These are phyloP conservation scores for Leucosporidium yakuticum DNA, from an alignment of 768 basidiomycete species.

Conservation along the genomic window DNA sequence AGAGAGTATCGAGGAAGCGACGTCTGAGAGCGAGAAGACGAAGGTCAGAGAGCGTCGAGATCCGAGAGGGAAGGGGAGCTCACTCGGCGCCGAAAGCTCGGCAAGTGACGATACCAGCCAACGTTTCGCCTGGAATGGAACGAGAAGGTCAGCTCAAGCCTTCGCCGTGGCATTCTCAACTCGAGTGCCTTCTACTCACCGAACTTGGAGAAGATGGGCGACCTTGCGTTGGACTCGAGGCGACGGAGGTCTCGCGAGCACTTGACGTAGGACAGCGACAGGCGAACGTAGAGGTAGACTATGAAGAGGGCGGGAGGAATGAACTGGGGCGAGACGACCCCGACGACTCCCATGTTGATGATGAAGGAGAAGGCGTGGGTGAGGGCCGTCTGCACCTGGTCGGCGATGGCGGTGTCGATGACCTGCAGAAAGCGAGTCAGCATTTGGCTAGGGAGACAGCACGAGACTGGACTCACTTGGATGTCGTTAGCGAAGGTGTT, in stretches of 20 bases:
- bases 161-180: no score
- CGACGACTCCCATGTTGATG: constrained; percentile 63
- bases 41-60: no score
- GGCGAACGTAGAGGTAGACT: constrained; percentile 60
- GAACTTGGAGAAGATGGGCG: constrained; percentile 44
- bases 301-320: constrained; percentile 62
- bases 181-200: constrained; percentile 42
- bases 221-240: constrained; percentile 42
- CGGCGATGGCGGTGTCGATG: constrained; percentile 18
- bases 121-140: constrained; percentile 39
- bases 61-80: neutral
- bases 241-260: constrained; percentile 61
- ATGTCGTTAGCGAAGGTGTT: constrained; percentile 46
- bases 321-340: constrained; percentile 59
- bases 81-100: constrained; percentile 45
- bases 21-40: constrained; percentile 42
- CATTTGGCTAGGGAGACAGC: no score
- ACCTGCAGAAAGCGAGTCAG: neutral
- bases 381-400: constrained; percentile 20
- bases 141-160: no score
- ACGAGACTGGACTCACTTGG: no score
- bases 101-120: constrained; percentile 44
- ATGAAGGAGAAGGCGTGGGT: constrained; percentile 43
- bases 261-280: constrained; percentile 57
- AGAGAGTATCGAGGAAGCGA: constrained; percentile 65